These are phyloP conservation scores for Kregervanrija pseudodelftensis DNA, from an alignment of 805 yeast species.

Conservation along the genomic window DNA sequence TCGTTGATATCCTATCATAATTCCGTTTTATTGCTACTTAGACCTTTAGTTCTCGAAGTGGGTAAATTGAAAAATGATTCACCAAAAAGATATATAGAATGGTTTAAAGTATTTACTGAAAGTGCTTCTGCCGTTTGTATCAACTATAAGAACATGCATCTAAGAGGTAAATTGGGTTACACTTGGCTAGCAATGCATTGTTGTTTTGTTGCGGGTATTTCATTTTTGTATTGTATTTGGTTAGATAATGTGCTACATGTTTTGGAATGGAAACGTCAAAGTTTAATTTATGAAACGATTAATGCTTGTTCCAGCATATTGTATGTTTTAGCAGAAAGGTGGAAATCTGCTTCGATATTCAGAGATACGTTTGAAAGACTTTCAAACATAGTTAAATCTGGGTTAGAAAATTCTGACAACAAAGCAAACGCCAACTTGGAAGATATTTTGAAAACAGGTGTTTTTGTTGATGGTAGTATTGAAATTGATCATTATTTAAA, in stretches of 20 bases:
- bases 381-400: slow-evolving; percentile 10
- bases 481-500: slow-evolving; percentile 11
- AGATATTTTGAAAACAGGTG: slow-evolving; percentile 4
- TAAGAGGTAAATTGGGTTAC: slow-evolving; percentile 20
- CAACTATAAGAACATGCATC: slow-evolving; percentile 22
- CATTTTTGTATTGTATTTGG: slow-evolving; percentile 28
- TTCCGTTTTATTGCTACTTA: slow-evolving; percentile 23
- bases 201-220: slow-evolving; percentile 25
- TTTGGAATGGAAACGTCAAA: slow-evolving; percentile 19
- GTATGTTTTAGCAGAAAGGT: slow-evolving; percentile 25
- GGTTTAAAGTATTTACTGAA: slow-evolving; percentile 29
- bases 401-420: neutral
- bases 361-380: slow-evolving; percentile 25
- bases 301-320: slow-evolving; percentile 24
- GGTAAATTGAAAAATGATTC: slow-evolving; percentile 11
- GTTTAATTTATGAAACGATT: slow-evolving; percentile 24
- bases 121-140: slow-evolving; percentile 25
- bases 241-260: slow-evolving; percentile 20
- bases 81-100: slow-evolving; percentile 19
- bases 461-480: slow-evolving; percentile 12
- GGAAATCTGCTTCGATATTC: slow-evolving; percentile 20
- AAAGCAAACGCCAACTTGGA: neutral
- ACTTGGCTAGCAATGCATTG: slow-evolving; percentile 29
- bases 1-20: slow-evolving; percentile 29
- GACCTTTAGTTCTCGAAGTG: slow-evolving; percentile 25